Conservation (phyloP, 1,284 basidiomycete genomes). For the Coniferiporia weirii region DNA sequence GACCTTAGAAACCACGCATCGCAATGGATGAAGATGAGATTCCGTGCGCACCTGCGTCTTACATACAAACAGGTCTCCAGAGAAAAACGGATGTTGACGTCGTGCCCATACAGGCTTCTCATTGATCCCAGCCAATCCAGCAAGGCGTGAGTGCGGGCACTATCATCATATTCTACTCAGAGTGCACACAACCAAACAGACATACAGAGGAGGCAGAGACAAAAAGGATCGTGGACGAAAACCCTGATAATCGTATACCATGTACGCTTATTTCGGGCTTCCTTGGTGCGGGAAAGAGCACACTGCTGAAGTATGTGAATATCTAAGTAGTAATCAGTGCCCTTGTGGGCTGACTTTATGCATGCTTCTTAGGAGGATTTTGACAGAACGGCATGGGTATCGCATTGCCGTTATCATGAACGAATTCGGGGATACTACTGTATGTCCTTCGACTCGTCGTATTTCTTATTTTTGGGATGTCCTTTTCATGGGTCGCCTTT, state of each 20-base stretch:
- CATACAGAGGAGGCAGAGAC: background rate
- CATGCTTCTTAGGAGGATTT: constrained; percentile 57
- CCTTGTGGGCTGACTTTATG: background rate
- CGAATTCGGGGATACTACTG: constrained; percentile 83
- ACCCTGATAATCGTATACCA: constrained; percentile 48
- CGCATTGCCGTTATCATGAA: constrained; percentile 98
- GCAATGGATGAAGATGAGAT: constrained; percentile 23
- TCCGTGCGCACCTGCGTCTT: constrained; percentile 15
- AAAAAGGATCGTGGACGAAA: background rate
- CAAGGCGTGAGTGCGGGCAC: background rate
- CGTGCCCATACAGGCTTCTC: background rate
- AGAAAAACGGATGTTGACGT: background rate
- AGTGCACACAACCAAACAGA: background rate
- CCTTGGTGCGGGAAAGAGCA: constrained; percentile 88
- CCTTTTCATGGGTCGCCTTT: constrained; percentile 19
- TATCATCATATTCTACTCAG: background rate
- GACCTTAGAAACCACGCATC: background rate
- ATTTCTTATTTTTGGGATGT: background rate
- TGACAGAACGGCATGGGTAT: constrained; percentile 89
- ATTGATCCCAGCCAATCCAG: constrained; percentile 1
- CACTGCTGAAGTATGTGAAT: constrained; percentile 61
- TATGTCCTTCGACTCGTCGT: constrained; percentile 32
- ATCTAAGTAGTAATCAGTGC: background rate
- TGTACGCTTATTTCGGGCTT: constrained; percentile 91
- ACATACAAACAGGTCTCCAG: background rate